Evolutionary conservation across 2,329 filamentous ascomycete genomes (phyloP).

Genomic region (Pyrenophora seminiperda): DNA sequence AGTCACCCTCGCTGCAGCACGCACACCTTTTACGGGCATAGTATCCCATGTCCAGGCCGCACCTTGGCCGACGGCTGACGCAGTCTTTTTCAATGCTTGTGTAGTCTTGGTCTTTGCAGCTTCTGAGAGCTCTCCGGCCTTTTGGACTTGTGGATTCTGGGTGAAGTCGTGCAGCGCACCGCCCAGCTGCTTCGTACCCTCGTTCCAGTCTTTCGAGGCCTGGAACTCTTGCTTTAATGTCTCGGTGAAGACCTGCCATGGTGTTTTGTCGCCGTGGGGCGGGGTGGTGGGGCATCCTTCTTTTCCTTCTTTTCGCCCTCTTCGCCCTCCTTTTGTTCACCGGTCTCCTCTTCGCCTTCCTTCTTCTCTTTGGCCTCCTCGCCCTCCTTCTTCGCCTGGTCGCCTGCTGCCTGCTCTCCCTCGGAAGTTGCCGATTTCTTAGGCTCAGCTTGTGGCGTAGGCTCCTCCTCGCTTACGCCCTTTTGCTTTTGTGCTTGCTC

Average conservation of each 20-base stretch:
- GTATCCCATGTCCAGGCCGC: slow-evolving; percentile 98
- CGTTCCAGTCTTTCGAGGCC: slow-evolving; percentile 98
- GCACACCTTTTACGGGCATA: slow-evolving; percentile 84
- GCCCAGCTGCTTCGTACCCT: slow-evolving; percentile 92
- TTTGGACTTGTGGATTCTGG: slow-evolving; percentile 88
- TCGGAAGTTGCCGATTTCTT: slow-evolving; percentile 52
- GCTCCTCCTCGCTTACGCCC: slow-evolving; percentile 43
- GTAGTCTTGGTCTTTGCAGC: slow-evolving; percentile 79
- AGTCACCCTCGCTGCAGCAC: slow-evolving; percentile 83
- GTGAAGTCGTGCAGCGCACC: slow-evolving; percentile 88
- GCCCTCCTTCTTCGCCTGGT: slow-evolving; percentile 49
- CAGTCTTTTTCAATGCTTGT: slow-evolving; percentile 82
- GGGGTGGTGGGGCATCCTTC: slow-evolving; percentile 78
- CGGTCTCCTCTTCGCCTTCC: slow-evolving; percentile 53
- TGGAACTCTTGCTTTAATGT: slow-evolving; percentile 95
- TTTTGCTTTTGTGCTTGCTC: slow-evolving; percentile 46
- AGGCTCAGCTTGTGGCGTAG: slow-evolving; percentile 35
- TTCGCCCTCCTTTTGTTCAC: slow-evolving; percentile 54
- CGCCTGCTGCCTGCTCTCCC: slow-evolving; percentile 41
- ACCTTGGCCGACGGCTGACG: slow-evolving; percentile 83
- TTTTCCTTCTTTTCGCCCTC: slow-evolving; percentile 63
- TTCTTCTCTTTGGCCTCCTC: slow-evolving; percentile 50
- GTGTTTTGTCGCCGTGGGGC: slow-evolving; percentile 97
- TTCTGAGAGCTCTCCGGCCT: slow-evolving; percentile 81
- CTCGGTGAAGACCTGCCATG: slow-evolving; percentile 98